Evolutionary conservation across 805 yeast genomes (phyloP), one percentile per base, ranked within the genome.

Genomic region (Cyberlindnera nakhonratchasimensis): DNA sequence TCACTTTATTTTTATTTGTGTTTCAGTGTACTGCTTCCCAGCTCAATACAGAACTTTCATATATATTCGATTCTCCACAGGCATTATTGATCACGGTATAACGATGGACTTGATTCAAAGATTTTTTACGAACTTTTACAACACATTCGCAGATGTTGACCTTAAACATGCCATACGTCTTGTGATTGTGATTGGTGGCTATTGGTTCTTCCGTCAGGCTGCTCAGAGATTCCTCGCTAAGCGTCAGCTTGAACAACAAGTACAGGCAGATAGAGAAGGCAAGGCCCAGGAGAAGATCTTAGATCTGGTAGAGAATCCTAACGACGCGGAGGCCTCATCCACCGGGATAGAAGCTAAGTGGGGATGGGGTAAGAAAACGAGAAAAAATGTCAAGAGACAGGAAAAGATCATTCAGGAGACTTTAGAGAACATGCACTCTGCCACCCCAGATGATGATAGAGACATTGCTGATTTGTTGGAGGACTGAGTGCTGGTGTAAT

Each of bases 281-380:
- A 72, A 71, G 54, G 61, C 66, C 6, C 54, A 58, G 24, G 57
- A 54, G 4, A 53, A 61, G 22, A 40, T 63, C n/a, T 59, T 62
- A 9, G 56, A 57, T 8, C 43, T 63, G 13, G 51, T 66, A 5
- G 70, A 64, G 11, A 55, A 62, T 26, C 67, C 70, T 32, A 25
- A 37, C 11, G 69, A 65, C 19, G 64, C 59, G 22, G 54, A 59
- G 26, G 71, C 66, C 23, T 61, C 68, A 36, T 60, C 67, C 32
- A 65, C 66, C 30, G 54, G 58, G 5, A 47, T 56, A 37, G 79
- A 79, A 26, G 58, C 65, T 29, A 50, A 70, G 5, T 84, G 84
- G 69, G 91, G 93, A 22, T 84, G 89, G 88, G 93, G 93, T 42
- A 85, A 84, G 59, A 72, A 73, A 55, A 83, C 90, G 6, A 75